These are phyloP conservation scores for Pisolithus sp. DNA, from an alignment of 768 basidiomycete genomes.

Conservation along the genomic window DNA sequence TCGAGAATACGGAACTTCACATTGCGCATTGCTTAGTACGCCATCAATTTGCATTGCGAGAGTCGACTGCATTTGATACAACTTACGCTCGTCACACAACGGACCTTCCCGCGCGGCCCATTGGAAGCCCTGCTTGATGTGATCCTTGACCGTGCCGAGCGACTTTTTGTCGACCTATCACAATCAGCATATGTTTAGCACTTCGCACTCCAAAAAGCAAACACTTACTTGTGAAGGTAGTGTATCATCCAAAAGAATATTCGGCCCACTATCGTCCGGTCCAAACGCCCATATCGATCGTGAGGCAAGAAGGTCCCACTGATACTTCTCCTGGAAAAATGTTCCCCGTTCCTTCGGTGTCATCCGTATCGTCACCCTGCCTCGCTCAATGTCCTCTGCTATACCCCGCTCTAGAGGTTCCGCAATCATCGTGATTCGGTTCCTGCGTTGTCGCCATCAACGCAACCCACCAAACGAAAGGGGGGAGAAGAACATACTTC, in stretches of 20 bases:
- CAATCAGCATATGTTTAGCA: background rate
- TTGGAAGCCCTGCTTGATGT: conserved; percentile 98
- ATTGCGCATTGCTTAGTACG: conserved; percentile 81
- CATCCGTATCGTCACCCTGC: conserved; percentile 92
- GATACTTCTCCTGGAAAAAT: conserved; percentile 95
- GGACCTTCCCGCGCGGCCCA: conserved; percentile 99
- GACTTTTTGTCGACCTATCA: conserved; percentile 87
- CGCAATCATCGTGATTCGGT: conserved; percentile 98
- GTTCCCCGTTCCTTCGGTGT: conserved; percentile 89
- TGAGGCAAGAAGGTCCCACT: conserved; percentile 96
- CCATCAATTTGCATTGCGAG: background rate
- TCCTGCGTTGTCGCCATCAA: conserved; percentile 44
- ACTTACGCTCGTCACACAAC: conserved; percentile 96
- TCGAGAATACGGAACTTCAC: conserved; percentile 97
- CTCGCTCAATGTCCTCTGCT: conserved; percentile 93
- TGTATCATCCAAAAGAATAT: conserved; percentile 92
- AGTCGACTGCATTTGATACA: background rate
- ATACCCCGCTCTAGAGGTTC: conserved; percentile 95
- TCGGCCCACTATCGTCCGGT: conserved; percentile 91
- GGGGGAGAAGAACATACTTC: conserved; percentile 55
- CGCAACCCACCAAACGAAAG: conserved; percentile 4
- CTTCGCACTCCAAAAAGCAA: background rate
- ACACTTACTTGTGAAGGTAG: conserved; percentile 77
- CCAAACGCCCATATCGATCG: conserved; percentile 99
- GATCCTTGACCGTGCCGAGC: conserved; percentile 82